phyloP scores from a whole-genome alignment of 2,329 filamentous ascomycete species.

The Arthrobotrys sphaeroides region DNA sequence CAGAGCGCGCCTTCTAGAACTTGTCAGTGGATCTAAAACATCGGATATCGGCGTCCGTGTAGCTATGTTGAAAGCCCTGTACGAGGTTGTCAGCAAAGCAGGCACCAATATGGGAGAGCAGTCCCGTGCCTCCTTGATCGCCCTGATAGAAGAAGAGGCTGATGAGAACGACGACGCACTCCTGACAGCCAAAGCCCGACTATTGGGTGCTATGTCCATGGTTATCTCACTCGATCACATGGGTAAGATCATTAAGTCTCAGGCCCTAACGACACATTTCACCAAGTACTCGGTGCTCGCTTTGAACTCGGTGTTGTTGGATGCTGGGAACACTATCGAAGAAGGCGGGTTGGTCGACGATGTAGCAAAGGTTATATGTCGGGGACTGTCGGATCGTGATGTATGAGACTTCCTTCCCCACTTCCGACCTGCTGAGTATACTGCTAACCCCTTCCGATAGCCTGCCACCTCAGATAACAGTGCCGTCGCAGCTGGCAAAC shows the following conservation, averaged over 20 bases:
- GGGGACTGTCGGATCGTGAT: constrained; percentile 79
- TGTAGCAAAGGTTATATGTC: constrained; percentile 77
- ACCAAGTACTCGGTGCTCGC: constrained; percentile 82
- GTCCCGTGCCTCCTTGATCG: constrained; percentile 84
- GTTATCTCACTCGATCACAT: constrained; percentile 80
- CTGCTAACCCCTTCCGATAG: constrained; percentile 62
- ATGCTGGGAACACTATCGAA: constrained; percentile 76
- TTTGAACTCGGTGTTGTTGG: constrained; percentile 86
- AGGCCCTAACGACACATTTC: constrained; percentile 80
- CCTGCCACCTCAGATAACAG: constrained; percentile 87
- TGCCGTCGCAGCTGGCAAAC: constrained; percentile 90
- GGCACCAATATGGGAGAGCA: constrained; percentile 93
- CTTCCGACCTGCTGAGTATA: constrained; percentile 4
- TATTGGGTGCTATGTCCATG: constrained; percentile 88
- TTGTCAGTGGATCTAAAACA: constrained; percentile 95
- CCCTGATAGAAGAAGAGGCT: constrained; percentile 84
- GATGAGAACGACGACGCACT: constrained; percentile 74
- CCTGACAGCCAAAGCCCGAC: constrained; percentile 82
- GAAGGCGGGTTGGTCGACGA: constrained; percentile 75
- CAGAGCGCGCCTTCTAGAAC: constrained; percentile 68
- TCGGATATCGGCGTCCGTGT: constrained; percentile 84
- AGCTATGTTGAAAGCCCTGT: constrained; percentile 96
- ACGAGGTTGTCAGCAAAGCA: constrained; percentile 94
- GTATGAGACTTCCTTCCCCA: constrained; percentile 65
- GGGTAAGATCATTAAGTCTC: constrained; percentile 69